A percentile compares a stretch with the other conserved stretches of the same genome.
These are phyloP conservation scores for Trichoderma oligosporum DNA, from an alignment of 2,329 filamentous ascomycete genomes.

Conservation along the genomic window DNA sequence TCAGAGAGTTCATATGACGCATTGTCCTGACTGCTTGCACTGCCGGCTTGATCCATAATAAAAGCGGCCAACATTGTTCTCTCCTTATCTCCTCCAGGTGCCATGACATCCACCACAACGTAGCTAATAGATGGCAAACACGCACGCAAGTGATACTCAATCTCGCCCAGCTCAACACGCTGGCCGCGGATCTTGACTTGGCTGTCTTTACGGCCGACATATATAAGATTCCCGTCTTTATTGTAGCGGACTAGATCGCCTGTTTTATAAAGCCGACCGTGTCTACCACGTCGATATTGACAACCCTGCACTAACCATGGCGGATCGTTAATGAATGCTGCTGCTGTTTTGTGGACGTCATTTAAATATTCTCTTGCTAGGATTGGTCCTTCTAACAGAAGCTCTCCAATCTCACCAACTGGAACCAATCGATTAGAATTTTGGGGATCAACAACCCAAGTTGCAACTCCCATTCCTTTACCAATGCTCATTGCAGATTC, in stretches of 20 bases:
- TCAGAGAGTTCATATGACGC: too few relatives aligned
- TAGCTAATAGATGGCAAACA: too few relatives aligned
- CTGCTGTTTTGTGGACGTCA: neutral
- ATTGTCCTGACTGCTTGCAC: too few relatives aligned
- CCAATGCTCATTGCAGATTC: neutral
- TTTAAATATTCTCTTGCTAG: neutral
- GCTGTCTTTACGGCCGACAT: neutral
- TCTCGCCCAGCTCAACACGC: neutral
- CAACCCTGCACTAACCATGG: neutral
- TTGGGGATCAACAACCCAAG: conserved; percentile 4
- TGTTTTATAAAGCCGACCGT: neutral
- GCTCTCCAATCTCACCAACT: conserved; percentile 11
- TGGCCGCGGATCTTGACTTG: neutral
- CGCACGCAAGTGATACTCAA: too few relatives aligned
- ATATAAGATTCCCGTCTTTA: neutral
- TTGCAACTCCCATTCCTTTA: neutral
- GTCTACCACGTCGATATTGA: neutral
- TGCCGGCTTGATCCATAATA: too few relatives aligned
- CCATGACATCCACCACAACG: too few relatives aligned
- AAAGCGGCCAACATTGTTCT: too few relatives aligned
- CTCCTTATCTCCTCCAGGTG: too few relatives aligned
- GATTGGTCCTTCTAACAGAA: conserved; percentile 8
- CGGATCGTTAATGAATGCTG: neutral
- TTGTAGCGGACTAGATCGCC: neutral
- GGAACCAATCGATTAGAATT: conserved; percentile 5